Evolutionary conservation across 352 stramenopile genomes (phyloP), one percentile per base, ranked within the genome.

Genomic region (Globisporangium carolinianum): DNA sequence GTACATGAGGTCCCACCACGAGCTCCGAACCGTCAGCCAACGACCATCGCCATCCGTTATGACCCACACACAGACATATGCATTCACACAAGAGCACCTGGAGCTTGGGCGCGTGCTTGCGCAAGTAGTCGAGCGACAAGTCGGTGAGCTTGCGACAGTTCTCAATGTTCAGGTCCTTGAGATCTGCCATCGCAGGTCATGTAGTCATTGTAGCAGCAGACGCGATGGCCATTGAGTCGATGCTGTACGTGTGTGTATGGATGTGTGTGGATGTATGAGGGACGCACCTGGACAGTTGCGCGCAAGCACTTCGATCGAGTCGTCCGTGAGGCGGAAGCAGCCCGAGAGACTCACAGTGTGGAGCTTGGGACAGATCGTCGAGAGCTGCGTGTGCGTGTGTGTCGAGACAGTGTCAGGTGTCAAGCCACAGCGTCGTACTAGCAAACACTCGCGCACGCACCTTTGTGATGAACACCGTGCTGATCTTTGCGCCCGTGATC

Each of bases 131-230:
- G 9, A 96, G 71, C 50, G 84, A 83, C 57, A 63, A 32, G 54
- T 96, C 85, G 47, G 83, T 94, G 51, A 96, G 67, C 56, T 96
- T 96, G 50, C 86, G 86, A 65, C 86, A 96, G 68, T 96, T 96
- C 63, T 94, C 82, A 46, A 96, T 71, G 57, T 94, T 93, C 51
- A 96, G 60, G 6, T 96, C 84, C 68, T 91, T 94, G 17, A 95
- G 82, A 0, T 95, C 86, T 94, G 57, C 37, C 24, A 48, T 42
- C 42, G 10, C 37, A 53, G 46, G 24, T 3, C 36, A 11, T 18
- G 36, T 18, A 36, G 17, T n/a, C 11, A 47, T 51, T 32, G 24
- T 32, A 32, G 24, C 24, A 32, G 24, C 24, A 32, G 24, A 32
- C 24, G 24, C 24, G 24, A 32, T 32, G 24, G 24, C 24, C 24